Conservation (phyloP, 1,139 yeast genomes). For the Starmera stellimalicola region DNA sequence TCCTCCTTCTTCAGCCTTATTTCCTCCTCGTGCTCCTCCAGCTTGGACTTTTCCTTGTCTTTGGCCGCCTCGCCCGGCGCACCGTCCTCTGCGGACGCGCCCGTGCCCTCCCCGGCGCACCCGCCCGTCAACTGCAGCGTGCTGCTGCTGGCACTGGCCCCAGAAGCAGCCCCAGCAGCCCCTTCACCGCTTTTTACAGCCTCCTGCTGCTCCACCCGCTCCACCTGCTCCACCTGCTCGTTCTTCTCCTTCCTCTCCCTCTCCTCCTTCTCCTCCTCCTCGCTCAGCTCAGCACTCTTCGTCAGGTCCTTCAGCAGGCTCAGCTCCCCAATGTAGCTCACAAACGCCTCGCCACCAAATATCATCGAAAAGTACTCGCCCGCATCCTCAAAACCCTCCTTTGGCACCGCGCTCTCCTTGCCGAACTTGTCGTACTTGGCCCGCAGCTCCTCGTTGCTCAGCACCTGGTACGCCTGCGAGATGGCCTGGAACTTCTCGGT, state of each 20-base stretch:
- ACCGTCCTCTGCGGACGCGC: constrained; percentile 1
- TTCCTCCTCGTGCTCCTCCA: constrained; percentile 75
- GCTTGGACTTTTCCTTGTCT: constrained; percentile 27
- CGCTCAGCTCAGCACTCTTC: constrained; percentile 48
- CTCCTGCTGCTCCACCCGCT: constrained; percentile 3
- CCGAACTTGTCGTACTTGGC: constrained; percentile 79
- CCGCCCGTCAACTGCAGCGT: background rate
- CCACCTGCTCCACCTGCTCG: constrained; percentile 4
- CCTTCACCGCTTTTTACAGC: constrained; percentile 3
- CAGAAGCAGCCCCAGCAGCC: constrained; percentile 3
- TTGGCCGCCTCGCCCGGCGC: too few species aligned
- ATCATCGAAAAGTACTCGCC: constrained; percentile 77
- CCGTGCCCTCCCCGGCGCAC: background rate
- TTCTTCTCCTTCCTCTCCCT: constrained; percentile 17
- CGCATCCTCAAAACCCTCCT: constrained; percentile 84
- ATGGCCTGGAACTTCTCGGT: constrained; percentile 49
- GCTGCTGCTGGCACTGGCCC: too few species aligned
- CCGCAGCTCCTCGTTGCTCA: constrained; percentile 66
- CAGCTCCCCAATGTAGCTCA: constrained; percentile 82
- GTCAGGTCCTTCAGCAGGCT: constrained; percentile 75
- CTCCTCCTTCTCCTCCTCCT: constrained; percentile 26
- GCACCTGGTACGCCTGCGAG: constrained; percentile 71
- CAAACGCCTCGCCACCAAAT: constrained; percentile 91
- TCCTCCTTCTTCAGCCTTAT: constrained; percentile 62
- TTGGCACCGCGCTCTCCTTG: constrained; percentile 73